Evolutionary conservation across 169 alveolate genomes (phyloP), one percentile per base, ranked within the genome.

Genomic region (Theileria luwenshuni): DNA sequence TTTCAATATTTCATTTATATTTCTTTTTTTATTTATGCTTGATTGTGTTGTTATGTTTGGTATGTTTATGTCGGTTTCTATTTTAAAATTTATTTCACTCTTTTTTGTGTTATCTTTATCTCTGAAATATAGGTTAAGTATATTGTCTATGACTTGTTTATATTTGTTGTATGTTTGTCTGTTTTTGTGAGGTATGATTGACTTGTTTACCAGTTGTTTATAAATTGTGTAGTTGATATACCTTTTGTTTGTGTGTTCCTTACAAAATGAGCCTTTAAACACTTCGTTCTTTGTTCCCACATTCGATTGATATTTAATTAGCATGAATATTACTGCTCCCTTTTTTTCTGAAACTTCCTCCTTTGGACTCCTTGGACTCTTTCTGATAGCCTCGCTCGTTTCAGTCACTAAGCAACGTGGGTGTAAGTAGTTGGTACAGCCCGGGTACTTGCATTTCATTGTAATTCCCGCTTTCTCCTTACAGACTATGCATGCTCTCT

Each of bases 261-360:
- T 25, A 49, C 86, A 79, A 33, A 79, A 79, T 21, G 63, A 32
- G 13, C 83, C 86, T 8, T 33, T 2, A 54, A 79, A 79, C n/a
- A 27, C 51, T 41, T 21, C 49, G 52, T 7, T 35, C 38, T 12
- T 63, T 70, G 8, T 65, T 56, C 51, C 61, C 61, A 15, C 70
- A 43, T 10, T 51, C 23, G 33, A 69, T 65, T 3, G 30, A 28
- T 19, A 49, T 54, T 0, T 32, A 35, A n/a, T 69, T 35, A 15
- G 32, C 3, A 58, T 23, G n/a, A n/a, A 71, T 62, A 43, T 76
- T 48, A 19, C 85, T 67, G 25, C 68, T 0, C 45, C 45, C 5
- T 38, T 38, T 38, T 38, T 38, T 7, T 38, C 45, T 10, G 5
- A 5, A 5, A 7, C 10, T 7, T 38, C 45, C 45, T 38, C 45